These are phyloP conservation scores for Polychaeton citri DNA, from an alignment of 2,329 filamentous ascomycete species.

Conservation along the genomic window DNA sequence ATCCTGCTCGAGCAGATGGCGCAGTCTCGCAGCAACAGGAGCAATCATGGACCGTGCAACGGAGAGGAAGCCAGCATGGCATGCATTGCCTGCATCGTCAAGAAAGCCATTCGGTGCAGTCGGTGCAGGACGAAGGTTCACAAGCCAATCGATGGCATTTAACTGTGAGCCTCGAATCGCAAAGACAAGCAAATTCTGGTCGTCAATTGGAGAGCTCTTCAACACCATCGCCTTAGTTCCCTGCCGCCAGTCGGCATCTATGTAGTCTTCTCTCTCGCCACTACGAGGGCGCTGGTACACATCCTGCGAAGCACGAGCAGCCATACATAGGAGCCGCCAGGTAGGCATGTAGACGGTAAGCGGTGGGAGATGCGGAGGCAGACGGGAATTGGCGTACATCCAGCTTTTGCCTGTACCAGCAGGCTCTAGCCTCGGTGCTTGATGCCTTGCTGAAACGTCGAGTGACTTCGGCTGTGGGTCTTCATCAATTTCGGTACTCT, in stretches of 20 bases:
- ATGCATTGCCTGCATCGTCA: conserved; percentile 63
- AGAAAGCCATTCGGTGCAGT: conserved; percentile 55
- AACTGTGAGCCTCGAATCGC: conserved; percentile 64
- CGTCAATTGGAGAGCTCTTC: conserved; percentile 65
- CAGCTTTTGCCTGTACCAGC: conserved; percentile 70
- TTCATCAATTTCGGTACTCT: conserved; percentile 13
- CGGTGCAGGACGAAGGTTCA: conserved; percentile 62
- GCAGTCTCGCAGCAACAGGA: conserved; percentile 57
- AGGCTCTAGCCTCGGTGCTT: conserved; percentile 23
- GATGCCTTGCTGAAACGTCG: conserved; percentile 9
- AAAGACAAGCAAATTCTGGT: conserved; percentile 67
- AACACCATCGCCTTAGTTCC: conserved; percentile 81
- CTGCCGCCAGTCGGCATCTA: conserved; percentile 55
- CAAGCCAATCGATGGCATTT: conserved; percentile 73
- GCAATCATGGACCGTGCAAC: conserved; percentile 63
- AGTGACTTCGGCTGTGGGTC: background rate
- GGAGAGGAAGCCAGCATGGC: conserved; percentile 67
- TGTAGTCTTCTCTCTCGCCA: conserved; percentile 52
- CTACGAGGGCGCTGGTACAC: conserved; percentile 56
- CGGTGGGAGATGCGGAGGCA: conserved; percentile 54
- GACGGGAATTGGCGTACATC: conserved; percentile 61
- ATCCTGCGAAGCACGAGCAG: conserved; percentile 61
- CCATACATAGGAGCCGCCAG: conserved; percentile 64
- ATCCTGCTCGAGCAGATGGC: conserved; percentile 58
- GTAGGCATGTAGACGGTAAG: conserved; percentile 60